These are phyloP conservation scores for Curvularia sp. DNA, from an alignment of 2,329 filamentous ascomycete species.

Conservation along the genomic window DNA sequence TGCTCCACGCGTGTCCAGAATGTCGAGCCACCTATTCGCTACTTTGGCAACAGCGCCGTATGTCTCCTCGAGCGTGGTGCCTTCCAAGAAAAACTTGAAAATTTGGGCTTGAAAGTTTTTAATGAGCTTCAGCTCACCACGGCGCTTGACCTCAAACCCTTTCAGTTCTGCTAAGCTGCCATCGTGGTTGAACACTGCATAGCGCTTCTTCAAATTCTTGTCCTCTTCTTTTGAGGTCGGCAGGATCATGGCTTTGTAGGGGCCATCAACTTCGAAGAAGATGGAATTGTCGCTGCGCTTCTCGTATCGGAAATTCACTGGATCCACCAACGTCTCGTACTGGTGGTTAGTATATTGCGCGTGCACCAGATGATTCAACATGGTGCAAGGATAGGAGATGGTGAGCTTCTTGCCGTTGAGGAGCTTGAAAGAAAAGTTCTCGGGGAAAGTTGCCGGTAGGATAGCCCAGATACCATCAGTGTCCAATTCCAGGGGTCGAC, in stretches of 20 bases:
- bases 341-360: conserved; percentile 95
- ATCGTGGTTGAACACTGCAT: conserved; percentile 98
- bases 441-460: conserved; percentile 92
- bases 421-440: conserved; percentile 93
- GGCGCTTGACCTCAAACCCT: conserved; percentile 95
- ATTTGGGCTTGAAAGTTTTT: conserved; percentile 99
- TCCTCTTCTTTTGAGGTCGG: conserved; percentile 98
- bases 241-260: conserved; percentile 96
- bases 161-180: conserved; percentile 94
- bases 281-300: conserved; percentile 99
- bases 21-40: conserved; percentile 95
- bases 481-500: conserved; percentile 90
- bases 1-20: conserved; percentile 84
- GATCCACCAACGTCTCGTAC: conserved; percentile 88
- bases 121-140: conserved; percentile 98
- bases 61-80: conserved; percentile 83
- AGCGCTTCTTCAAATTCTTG: conserved; percentile 99
- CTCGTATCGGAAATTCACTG: conserved; percentile 84
- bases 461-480: conserved; percentile 99
- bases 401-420: conserved; percentile 95
- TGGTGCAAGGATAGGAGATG: conserved; percentile 98
- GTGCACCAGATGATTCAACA: conserved; percentile 98
- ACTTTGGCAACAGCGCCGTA: conserved; percentile 93
- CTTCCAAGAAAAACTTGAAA: conserved; percentile 98
- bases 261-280: conserved; percentile 98